Conservation (phyloP, 106 monocot species). For the Dendrobium catenatum region DNA sequence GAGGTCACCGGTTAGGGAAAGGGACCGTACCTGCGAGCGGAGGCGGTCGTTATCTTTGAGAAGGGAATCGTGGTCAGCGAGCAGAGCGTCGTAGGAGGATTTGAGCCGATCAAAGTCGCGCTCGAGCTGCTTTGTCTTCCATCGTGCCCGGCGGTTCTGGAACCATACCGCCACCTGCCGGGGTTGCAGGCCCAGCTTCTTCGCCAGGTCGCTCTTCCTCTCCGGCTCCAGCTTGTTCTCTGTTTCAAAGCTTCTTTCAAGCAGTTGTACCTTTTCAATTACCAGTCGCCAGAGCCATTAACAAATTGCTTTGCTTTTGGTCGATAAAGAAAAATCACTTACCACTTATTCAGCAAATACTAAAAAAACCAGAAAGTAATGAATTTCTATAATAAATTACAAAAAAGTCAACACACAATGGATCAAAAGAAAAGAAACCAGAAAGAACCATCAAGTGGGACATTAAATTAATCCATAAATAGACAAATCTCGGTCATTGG, state of each 20-base stretch:
- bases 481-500: background rate
- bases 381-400: no score
- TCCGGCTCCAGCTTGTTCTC: constrained; percentile 96
- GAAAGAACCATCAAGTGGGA: background rate
- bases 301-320: background rate
- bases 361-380: no score
- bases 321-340: background rate
- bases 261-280: constrained; percentile 45
- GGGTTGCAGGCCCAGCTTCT: constrained; percentile 69
- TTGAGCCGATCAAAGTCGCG: constrained; percentile 69
- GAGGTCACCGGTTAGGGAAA: background rate
- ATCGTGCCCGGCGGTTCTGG: constrained; percentile 57
- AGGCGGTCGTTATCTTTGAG: constrained; percentile 57
- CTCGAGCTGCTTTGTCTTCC: constrained; percentile 79
- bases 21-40: constrained; percentile 13
- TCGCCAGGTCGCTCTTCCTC: constrained; percentile 74
- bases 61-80: constrained; percentile 44
- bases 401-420: no score
- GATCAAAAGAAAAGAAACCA: background rate
- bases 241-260: constrained; percentile 72
- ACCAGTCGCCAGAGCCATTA: background rate
- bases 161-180: constrained; percentile 85
- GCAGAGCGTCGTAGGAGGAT: constrained; percentile 59
- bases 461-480: background rate
- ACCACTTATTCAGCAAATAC: background rate